Evolutionary conservation across 2,329 filamentous ascomycete species (phyloP).

Genomic region (Botrytis porri): DNA sequence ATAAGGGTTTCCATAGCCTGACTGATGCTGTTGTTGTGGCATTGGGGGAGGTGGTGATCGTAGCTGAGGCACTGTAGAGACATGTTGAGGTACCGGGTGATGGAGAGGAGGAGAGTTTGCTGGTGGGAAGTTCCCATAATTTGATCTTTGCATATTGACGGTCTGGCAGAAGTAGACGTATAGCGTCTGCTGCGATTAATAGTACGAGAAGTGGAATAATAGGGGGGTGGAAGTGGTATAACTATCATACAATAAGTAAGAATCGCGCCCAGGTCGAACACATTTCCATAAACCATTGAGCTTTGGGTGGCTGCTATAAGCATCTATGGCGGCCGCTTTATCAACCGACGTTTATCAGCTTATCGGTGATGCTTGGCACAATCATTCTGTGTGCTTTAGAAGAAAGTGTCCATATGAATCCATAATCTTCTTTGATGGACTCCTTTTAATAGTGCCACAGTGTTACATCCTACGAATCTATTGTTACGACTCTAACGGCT

Average conservation of each 20-base stretch:
- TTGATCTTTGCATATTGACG: conserved; percentile 73
- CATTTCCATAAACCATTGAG: conserved; percentile 20
- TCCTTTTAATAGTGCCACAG: not conserved
- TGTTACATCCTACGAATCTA: not conserved
- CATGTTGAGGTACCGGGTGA: conserved; percentile 96
- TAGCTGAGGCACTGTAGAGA: conserved; percentile 95
- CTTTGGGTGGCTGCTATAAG: conserved; percentile 18
- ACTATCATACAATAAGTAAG: not conserved
- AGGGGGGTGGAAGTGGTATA: conserved; percentile 1
- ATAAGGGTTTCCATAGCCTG: conserved; percentile 70
- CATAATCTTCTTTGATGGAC: conserved; percentile 14
- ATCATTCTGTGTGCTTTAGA: not conserved
- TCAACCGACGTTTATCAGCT: conserved; percentile 7
- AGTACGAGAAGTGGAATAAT: not conserved
- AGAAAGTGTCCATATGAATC: conserved; percentile 11
- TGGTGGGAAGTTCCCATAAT: conserved; percentile 67
- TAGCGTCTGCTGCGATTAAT: not conserved
- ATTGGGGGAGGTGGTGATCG: conserved; percentile 84
- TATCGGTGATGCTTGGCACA: conserved; percentile 17
- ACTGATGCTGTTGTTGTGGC: conserved; percentile 63
- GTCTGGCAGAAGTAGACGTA: not conserved
- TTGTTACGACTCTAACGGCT: not conserved
- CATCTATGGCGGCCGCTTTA: conserved; percentile 10
- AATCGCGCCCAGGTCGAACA: conserved; percentile 22
- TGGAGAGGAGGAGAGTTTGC: conserved; percentile 86